Evolutionary conservation across 2,329 filamentous ascomycete genomes (phyloP).

Genomic region (Aspergillus bombycis): DNA sequence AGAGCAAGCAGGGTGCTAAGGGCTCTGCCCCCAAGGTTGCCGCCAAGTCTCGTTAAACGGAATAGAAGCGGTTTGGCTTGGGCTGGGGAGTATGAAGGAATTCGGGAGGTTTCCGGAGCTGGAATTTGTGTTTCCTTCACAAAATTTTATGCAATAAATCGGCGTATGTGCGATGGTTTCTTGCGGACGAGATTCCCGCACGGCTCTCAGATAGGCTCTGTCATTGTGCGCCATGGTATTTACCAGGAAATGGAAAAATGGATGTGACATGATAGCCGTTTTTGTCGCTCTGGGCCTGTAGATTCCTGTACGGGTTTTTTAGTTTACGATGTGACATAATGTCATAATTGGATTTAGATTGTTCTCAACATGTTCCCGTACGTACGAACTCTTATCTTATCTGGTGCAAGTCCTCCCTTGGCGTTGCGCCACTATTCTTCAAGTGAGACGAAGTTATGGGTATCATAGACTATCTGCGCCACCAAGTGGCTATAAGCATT

Average conservation of each 20-base stretch:
- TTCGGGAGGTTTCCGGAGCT: constrained; percentile 29
- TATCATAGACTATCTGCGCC: background rate
- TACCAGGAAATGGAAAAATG: constrained; percentile 28
- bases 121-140: constrained; percentile 30
- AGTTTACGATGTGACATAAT: constrained; percentile 4
- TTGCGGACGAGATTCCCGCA: constrained; percentile 24
- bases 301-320: constrained; percentile 11
- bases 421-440: background rate
- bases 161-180: constrained; percentile 31
- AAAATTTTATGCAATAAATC: constrained; percentile 24
- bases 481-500: background rate
- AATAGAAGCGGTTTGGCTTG: constrained; percentile 31
- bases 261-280: constrained; percentile 29
- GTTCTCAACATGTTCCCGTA: background rate
- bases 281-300: constrained; percentile 18
- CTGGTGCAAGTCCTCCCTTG: background rate
- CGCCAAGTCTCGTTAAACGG: constrained; percentile 78
- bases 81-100: constrained; percentile 30
- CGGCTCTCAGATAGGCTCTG: constrained; percentile 25
- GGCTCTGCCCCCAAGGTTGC: constrained; percentile 83
- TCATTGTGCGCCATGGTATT: constrained; percentile 27
- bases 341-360: constrained; percentile 7
- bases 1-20: constrained; percentile 97
- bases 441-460: background rate
- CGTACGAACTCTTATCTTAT: background rate